Conservation (phyloP, 2,329 filamentous ascomycete genomes). For the Aspergillus vadensis region DNA sequence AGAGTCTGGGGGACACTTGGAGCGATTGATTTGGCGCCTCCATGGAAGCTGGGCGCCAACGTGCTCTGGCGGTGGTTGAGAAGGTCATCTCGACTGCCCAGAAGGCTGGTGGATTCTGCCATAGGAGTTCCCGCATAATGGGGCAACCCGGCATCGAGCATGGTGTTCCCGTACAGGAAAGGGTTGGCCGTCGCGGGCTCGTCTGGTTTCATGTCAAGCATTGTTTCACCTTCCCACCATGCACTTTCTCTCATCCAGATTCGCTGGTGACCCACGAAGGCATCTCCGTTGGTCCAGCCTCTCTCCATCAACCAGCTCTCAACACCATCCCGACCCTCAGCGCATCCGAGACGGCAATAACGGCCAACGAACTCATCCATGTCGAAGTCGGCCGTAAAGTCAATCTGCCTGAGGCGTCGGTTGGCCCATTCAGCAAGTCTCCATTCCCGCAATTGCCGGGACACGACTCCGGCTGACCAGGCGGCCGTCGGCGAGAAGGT, state of each 20-base stretch:
- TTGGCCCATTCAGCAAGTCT: conserved; percentile 96
- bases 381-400: conserved; percentile 97
- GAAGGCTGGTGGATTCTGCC: conserved; percentile 61
- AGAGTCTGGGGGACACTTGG: conserved; percentile 54
- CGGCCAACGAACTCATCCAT: conserved; percentile 85
- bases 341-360: conserved; percentile 80
- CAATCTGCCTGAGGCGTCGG: conserved; percentile 82
- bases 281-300: conserved; percentile 97
- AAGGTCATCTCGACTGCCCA: conserved; percentile 71
- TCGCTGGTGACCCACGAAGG: conserved; percentile 84
- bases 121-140: conserved; percentile 58
- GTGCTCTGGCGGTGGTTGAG: conserved; percentile 46
- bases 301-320: conserved; percentile 93
- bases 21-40: conserved; percentile 57
- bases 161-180: conserved; percentile 57
- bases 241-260: conserved; percentile 93
- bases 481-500: conserved; percentile 72
- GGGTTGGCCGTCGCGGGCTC: conserved; percentile 48
- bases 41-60: conserved; percentile 52
- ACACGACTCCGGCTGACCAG: conserved; percentile 93
- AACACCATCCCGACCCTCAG: conserved; percentile 86
- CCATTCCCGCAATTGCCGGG: conserved; percentile 90
- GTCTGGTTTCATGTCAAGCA: conserved; percentile 83
- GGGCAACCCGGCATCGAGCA: conserved; percentile 74
- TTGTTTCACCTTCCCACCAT: conserved; percentile 97